Evolutionary conservation across 768 basidiomycete species (phyloP).

Genomic region (Mycena floridula): DNA sequence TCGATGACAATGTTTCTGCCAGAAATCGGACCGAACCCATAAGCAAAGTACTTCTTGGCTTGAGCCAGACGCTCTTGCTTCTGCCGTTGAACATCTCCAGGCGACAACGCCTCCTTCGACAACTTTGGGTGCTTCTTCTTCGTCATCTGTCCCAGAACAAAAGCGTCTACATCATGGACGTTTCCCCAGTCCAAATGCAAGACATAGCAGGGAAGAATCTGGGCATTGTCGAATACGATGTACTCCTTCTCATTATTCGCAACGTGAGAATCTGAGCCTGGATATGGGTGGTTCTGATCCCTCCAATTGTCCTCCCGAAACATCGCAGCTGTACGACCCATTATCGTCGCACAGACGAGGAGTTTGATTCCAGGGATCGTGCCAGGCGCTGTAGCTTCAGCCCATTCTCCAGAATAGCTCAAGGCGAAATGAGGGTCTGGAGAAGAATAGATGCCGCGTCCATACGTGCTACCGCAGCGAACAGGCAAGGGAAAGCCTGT

Average conservation of each 20-base stretch:
- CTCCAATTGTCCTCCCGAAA: constrained; percentile 5
- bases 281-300: constrained; percentile 3
- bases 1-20: constrained; percentile 4
- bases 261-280: constrained; percentile 5
- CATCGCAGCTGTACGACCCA: constrained; percentile 3
- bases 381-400: constrained; percentile 1
- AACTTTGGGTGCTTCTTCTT: constrained; percentile 3
- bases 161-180: not conserved
- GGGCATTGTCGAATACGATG: constrained; percentile 6
- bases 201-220: constrained; percentile 7
- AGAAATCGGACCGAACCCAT: constrained; percentile 6
- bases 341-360: constrained; percentile 6
- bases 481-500: constrained; percentile 4
- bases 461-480: constrained; percentile 7
- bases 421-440: constrained; percentile 3
- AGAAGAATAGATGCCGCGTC: constrained; percentile 7
- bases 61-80: constrained; percentile 6
- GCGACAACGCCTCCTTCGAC: not conserved
- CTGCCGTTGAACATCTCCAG: constrained; percentile 3
- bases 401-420: constrained; percentile 1
- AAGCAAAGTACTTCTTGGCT: constrained; percentile 5
- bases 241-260: constrained; percentile 6
- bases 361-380: constrained; percentile 5
- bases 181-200: constrained; percentile 4
- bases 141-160: not conserved